Evolutionary conservation across 108 stramenopile species (phyloP).

Genomic region (Pseudonitzschia multiseries): DNA sequence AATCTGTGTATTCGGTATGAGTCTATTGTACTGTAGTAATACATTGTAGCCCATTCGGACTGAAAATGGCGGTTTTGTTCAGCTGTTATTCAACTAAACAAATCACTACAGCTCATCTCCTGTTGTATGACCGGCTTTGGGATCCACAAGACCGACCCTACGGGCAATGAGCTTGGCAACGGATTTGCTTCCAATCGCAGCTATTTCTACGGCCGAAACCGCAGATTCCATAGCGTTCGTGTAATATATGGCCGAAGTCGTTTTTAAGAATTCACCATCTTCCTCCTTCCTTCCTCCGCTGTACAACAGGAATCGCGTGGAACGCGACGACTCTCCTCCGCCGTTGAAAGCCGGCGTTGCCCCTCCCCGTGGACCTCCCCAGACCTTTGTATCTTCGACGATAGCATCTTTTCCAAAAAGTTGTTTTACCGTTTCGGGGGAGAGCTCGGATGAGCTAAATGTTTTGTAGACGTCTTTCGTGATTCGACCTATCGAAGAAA

Average conservation of each 20-base stretch:
- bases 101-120: slow-evolving; percentile 29
- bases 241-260: slow-evolving; percentile 69
- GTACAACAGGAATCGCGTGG: slow-evolving; percentile 60
- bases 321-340: slow-evolving; percentile 14
- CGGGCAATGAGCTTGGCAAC: slow-evolving; percentile 78
- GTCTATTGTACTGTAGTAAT: not conserved
- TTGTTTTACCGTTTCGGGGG: slow-evolving; percentile 19
- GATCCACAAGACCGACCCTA: slow-evolving; percentile 41
- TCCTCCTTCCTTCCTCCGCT: slow-evolving; percentile 37
- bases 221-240: slow-evolving; percentile 69
- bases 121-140: not conserved
- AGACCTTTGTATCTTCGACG: slow-evolving; percentile 53
- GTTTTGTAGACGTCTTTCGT: slow-evolving; percentile 56
- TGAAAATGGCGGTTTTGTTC: not conserved
- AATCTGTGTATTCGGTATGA: no score
- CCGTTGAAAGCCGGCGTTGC: slow-evolving; percentile 42
- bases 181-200: slow-evolving; percentile 74
- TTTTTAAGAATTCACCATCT: slow-evolving; percentile 3
- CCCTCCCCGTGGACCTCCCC: slow-evolving; percentile 57
- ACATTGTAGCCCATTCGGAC: not conserved
- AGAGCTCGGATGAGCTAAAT: slow-evolving; percentile 47
- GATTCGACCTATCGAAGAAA: slow-evolving; percentile 23
- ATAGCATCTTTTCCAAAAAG: slow-evolving; percentile 55
- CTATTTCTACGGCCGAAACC: slow-evolving; percentile 70
- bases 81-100: not conserved